Percentiles rank a stretch among this genome's conserved stretches.
Conservation (phyloP, 805 yeast species). For the Kodamaea jinghongensis region DNA sequence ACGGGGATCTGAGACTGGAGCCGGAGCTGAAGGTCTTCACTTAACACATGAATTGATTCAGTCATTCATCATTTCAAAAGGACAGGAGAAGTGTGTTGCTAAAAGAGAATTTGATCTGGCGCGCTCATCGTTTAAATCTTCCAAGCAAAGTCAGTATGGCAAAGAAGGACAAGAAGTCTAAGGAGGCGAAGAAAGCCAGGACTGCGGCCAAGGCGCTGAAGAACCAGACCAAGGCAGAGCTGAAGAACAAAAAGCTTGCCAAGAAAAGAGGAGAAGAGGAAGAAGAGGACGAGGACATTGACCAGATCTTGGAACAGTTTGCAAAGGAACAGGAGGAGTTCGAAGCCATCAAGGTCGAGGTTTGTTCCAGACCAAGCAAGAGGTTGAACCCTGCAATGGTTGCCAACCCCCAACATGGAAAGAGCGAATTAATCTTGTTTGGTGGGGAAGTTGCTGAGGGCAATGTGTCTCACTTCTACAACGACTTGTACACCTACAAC, state of each 20-base stretch:
- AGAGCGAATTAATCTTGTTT: constrained; percentile 74
- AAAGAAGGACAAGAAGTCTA: constrained; percentile 79
- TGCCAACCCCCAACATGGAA: constrained; percentile 71
- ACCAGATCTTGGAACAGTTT: constrained; percentile 72
- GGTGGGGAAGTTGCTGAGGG: constrained; percentile 79
- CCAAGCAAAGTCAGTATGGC: constrained; percentile 81
- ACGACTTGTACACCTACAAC: constrained; percentile 72
- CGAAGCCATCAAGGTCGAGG: constrained; percentile 64
- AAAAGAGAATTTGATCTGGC: too few relatives aligned
- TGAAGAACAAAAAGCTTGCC: constrained; percentile 70
- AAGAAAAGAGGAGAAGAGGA: constrained; percentile 77
- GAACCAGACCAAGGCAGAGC: constrained; percentile 67
- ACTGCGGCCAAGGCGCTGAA: constrained; percentile 80
- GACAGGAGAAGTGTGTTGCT: too few relatives aligned
- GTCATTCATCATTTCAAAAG: constrained; percentile 1
- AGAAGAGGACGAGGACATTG: constrained; percentile 84
- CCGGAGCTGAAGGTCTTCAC: constrained; percentile 9
- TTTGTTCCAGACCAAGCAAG: constrained; percentile 57
- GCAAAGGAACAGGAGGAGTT: constrained; percentile 79
- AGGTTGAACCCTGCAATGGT: constrained; percentile 76
- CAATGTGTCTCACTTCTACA: constrained; percentile 64
- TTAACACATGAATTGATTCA: constrained; percentile 12
- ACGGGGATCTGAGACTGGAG: constrained; percentile 35
- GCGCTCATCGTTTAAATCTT: too few relatives aligned
- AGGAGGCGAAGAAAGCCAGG: constrained; percentile 89